A percentile compares a stretch with the other conserved stretches of the same genome.
These are phyloP conservation scores for Novymonas esmeraldas DNA, from an alignment of 208 protist genomes.

Conservation along the genomic window DNA sequence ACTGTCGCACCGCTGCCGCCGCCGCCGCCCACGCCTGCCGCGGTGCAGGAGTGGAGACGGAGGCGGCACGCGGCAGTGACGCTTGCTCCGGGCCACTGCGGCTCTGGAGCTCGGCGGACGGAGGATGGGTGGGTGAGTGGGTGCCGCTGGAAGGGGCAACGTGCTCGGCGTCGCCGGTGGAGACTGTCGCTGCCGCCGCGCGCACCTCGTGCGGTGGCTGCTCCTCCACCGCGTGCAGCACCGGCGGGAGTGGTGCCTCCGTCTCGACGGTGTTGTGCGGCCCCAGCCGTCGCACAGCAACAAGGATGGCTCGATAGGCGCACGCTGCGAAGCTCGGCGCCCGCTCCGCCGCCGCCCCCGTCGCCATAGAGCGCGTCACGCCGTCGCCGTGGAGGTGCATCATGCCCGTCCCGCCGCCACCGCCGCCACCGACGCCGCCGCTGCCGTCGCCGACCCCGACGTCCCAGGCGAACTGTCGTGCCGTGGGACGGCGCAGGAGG, in stretches of 20 bases:
- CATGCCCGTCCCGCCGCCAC: not conserved
- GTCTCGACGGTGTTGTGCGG: slow-evolving; percentile 21
- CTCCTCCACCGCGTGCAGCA: slow-evolving; percentile 36
- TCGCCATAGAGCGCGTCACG: not conserved
- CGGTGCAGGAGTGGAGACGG: too few relatives aligned
- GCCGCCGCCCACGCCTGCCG: too few relatives aligned
- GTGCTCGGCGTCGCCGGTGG: not conserved
- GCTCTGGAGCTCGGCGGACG: too few relatives aligned
- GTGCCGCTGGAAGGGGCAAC: too few relatives aligned
- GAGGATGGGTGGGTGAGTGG: too few relatives aligned
- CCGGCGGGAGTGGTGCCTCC: slow-evolving; percentile 31
- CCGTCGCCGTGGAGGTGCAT: not conserved
- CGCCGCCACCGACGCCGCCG: not conserved
- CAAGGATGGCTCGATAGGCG: slow-evolving; percentile 34
- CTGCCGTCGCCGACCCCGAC: not conserved
- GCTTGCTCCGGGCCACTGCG: too few relatives aligned
- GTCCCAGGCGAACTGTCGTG: not conserved
- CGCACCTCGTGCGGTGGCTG: slow-evolving; percentile 5
- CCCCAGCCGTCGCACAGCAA: slow-evolving; percentile 23
- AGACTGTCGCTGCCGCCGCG: not conserved
- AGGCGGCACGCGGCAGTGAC: too few relatives aligned
- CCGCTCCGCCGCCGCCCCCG: slow-evolving; percentile 9
- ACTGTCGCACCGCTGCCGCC: too few relatives aligned
- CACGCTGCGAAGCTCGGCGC: slow-evolving; percentile 35
- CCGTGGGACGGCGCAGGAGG: not conserved